Base-by-base conservation (phyloP, 345 rosid species). In the Hirschfeldia incana region DNA sequence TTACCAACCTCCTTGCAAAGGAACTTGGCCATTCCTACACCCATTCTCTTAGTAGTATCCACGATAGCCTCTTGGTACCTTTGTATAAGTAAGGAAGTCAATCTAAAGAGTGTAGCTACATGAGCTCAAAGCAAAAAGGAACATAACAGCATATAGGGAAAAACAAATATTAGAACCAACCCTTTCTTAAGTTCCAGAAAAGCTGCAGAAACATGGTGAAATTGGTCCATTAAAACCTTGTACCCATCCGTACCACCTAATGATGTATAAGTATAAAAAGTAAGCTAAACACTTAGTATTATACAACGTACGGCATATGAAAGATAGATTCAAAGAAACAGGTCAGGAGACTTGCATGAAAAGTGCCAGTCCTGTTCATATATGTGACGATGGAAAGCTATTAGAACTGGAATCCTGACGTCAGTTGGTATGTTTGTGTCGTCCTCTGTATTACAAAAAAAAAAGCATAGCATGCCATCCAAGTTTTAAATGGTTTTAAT, bases 11-110 rank as follows among this genome's bases (percentile, higher is more conserved):
- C 62, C 62, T 58, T 5, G 62, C 62, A 58, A 26, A 58, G 9
- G 30, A 58, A 58, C 62, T 58, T 58, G 62, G 62, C 62, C 62
- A 58, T 58, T 58, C 62, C 62, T 58, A 6, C 62, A 21, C 62
- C 62, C 62, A 58, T 58, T 58, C 62, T 58, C 26, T 58, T 58
- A 58, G 62, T 58, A 21, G 4, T 9, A 21, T 58, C 62, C 30
- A 3, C 62, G 5, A 58, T 11, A 58, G 30, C 62, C 12, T 58
- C 62, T 26, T 26, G 62, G 13, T 58, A 58, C 30, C 62, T 58
- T 57, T 57, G 61, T 17, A 17, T 57, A 17, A 21, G 4, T 21
- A 17, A 57, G 61, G 28, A 57, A 57, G 8, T 51, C 5, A 51
- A 51, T 49, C 57, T 3, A 49, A 49, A 13, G 57, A 13, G 15